Evolutionary conservation across 1,284 basidiomycete species (phyloP).

Genomic region (Boletus semigastroideus): DNA sequence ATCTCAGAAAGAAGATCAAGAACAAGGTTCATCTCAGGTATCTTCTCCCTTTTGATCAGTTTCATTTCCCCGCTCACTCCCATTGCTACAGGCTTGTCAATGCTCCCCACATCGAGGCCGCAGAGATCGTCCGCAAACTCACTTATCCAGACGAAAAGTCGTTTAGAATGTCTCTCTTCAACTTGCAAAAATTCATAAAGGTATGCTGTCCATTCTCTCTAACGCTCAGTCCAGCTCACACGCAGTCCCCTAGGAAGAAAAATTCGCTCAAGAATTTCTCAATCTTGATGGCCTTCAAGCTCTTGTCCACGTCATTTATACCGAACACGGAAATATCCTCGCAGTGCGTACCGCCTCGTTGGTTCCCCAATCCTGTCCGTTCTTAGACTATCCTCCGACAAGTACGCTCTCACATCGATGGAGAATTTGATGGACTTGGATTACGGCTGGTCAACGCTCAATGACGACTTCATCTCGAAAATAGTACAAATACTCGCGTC

Average conservation of each 20-base stretch:
- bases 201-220: constrained; percentile 35
- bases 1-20: constrained; percentile 79
- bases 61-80: constrained; percentile 3
- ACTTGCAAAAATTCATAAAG: constrained; percentile 81
- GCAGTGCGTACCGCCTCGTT: constrained; percentile 53
- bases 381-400: constrained; percentile 8
- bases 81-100: constrained; percentile 63
- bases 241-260: constrained; percentile 63
- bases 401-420: constrained; percentile 84
- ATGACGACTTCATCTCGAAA: constrained; percentile 70
- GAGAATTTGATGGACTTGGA: constrained; percentile 86
- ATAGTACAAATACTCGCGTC: constrained; percentile 83
- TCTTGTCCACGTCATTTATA: constrained; percentile 73
- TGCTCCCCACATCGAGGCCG: constrained; percentile 79
- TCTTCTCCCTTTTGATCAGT: constrained; percentile 30
- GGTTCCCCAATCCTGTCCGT: constrained; percentile 1
- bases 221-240: not conserved
- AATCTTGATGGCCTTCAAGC: constrained; percentile 73
- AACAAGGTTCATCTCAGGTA: constrained; percentile 79
- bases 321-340: constrained; percentile 79
- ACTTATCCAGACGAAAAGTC: constrained; percentile 58
- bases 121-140: constrained; percentile 77
- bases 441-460: constrained; percentile 76
- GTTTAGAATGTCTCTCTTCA: constrained; percentile 71
- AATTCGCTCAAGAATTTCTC: constrained; percentile 86